Evolutionary conservation across 2,329 filamentous ascomycete genomes (phyloP).

Genomic region (Fusarium cyanostomum): DNA sequence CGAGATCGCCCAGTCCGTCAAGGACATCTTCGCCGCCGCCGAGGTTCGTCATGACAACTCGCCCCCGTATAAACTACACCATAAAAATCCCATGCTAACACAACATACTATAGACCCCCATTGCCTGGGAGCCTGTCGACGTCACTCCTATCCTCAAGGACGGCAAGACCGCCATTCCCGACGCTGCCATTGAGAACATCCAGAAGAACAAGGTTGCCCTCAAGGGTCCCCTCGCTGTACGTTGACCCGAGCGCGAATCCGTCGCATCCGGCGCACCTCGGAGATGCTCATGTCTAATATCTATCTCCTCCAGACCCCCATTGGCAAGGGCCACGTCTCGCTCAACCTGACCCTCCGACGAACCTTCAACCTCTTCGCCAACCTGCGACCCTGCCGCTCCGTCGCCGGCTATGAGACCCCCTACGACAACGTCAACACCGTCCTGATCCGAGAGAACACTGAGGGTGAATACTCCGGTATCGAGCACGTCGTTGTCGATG

Average conservation of each 20-base stretch:
- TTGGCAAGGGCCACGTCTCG: conserved; percentile 99
- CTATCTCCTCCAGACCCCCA: conserved; percentile 72
- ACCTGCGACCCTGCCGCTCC: conserved; percentile 96
- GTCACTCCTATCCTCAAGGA: conserved; percentile 94
- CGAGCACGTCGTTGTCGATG: conserved; percentile 97
- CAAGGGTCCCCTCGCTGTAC: conserved; percentile 95
- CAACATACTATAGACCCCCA: conserved; percentile 70
- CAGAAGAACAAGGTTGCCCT: conserved; percentile 96
- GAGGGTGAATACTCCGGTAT: conserved; percentile 99
- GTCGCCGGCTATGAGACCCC: conserved; percentile 98
- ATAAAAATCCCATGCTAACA: conserved; percentile 38
- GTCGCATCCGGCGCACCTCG: conserved; percentile 10
- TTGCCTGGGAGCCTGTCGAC: conserved; percentile 97
- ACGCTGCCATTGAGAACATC: conserved; percentile 92
- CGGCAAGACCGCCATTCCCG: conserved; percentile 93
- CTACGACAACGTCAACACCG: conserved; percentile 96
- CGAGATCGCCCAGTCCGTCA: conserved; percentile 97
- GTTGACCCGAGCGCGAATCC: conserved; percentile 46
- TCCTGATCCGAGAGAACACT: conserved; percentile 99
- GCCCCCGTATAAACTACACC: neutral
- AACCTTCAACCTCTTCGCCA: conserved; percentile 99
- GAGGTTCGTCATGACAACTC: conserved; percentile 68
- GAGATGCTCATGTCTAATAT: conserved; percentile 24
- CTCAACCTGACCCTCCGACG: conserved; percentile 98
- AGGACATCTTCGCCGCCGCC: conserved; percentile 97